Percentiles rank a stretch among this genome's conserved stretches.
Conservation (phyloP, 1,139 yeast genomes). For the Yamadazyma trypodendri region DNA sequence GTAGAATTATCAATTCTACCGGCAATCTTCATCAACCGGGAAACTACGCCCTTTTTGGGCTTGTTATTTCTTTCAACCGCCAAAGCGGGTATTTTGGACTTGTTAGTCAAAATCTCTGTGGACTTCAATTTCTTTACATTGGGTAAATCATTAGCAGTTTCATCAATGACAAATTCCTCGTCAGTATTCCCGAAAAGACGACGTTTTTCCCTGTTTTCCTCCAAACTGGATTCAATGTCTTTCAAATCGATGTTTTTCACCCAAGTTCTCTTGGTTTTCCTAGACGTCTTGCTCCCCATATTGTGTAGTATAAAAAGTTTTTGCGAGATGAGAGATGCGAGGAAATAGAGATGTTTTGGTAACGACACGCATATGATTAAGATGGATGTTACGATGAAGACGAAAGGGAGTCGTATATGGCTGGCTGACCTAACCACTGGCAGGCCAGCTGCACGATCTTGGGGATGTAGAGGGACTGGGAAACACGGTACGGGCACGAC, state of each 20-base stretch:
- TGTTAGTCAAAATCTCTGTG: conserved; percentile 68
- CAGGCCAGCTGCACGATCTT: too few relatives aligned
- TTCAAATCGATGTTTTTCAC: conserved; percentile 87
- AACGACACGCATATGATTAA: too few relatives aligned
- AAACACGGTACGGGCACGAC: too few relatives aligned
- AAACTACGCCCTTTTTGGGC: conserved; percentile 62
- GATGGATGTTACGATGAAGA: too few relatives aligned
- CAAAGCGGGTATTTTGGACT: conserved; percentile 78
- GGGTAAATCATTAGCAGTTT: conserved; percentile 17
- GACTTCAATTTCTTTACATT: conserved; percentile 56
- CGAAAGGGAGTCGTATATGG: too few relatives aligned
- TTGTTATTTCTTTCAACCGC: conserved; percentile 25
- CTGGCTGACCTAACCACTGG: too few relatives aligned
- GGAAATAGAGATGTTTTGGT: too few relatives aligned
- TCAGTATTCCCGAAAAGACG: conserved; percentile 58
- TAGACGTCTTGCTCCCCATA: conserved; percentile 37
- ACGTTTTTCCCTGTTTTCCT: conserved; percentile 65
- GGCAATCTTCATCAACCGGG: conserved; percentile 71
- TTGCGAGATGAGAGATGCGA: not conserved
- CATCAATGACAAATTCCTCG: conserved; percentile 68
- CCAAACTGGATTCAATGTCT: conserved; percentile 72
- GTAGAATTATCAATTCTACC: conserved; percentile 74
- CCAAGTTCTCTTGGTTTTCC: conserved; percentile 96
- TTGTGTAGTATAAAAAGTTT: conserved; percentile 1
- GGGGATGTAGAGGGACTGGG: too few relatives aligned